Evolutionary conservation across 768 basidiomycete species (phyloP), one percentile per base, ranked within the genome.

Genomic region (Mycena haematopus): DNA sequence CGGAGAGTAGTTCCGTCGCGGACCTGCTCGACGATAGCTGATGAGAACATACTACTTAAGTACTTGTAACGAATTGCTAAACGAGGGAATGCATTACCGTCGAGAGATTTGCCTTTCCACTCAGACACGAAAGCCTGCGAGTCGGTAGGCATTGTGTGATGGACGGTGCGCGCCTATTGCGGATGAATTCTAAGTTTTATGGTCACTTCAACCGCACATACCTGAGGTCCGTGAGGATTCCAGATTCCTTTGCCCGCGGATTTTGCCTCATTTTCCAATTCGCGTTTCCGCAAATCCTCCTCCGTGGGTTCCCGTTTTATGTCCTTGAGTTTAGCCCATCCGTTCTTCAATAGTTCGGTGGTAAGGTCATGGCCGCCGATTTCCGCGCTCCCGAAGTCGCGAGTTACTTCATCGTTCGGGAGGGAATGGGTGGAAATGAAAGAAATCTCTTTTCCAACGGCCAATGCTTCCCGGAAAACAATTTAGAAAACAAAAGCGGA

Each of bases 321-420:
- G 72, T 95, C 96, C 75, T 97, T 94, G 45, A 95, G 78, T 76
- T 92, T 96, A 13, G 86, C 93, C 95, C 95, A 98, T n/a, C 96
- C 97, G 63, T 84, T 86, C 71, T 83, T 86, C 42, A 99, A 82
- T n/a, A 96, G 74, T 72, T 95, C 92, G 0, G 82, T 81, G 5
- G 87, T 80, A 22, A 96, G 75, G 69, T 96, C 93, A 55, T 86
- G 73, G 8, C 90, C 91, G 50, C 79, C 84, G 38, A 93, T 83
- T 62, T 92, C 89, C 19, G 85, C 92, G 29, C 79, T 82, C 29
- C 93, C 94, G 55, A 95, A 80, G 74, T 95, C 95, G 65, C 93
- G 89, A 27, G 87, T 82, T 38, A 84, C 76, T 61, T 92, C 92
- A 67, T 92, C 92, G 61, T 86, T 88, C 35, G 92, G 84, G 44